These are phyloP conservation scores for Mychonastes homosphaera DNA, from an alignment of 139 green algal species.

Conservation along the genomic window DNA sequence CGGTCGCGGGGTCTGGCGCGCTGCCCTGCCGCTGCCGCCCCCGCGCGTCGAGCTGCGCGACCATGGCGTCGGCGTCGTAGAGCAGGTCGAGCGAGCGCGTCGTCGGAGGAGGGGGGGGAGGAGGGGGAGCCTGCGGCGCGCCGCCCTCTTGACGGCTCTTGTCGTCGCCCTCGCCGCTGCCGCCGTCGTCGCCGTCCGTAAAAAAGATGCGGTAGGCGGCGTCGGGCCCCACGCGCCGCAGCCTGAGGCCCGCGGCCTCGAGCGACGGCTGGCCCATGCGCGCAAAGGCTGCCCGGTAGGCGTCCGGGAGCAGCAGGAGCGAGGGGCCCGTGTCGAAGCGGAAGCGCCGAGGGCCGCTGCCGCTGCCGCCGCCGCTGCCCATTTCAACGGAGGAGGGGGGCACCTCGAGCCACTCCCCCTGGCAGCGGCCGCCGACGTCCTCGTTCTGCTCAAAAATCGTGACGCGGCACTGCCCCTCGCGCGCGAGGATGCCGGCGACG, in stretches of 20 bases:
- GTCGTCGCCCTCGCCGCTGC: not conserved
- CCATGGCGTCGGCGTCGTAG: slow-evolving; percentile 65
- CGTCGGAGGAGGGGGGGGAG: not conserved
- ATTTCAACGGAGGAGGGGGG: too few relatives aligned
- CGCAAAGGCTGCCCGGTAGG: slow-evolving; percentile 52
- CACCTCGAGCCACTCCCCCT: too few relatives aligned
- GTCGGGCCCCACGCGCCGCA: slow-evolving; percentile 32
- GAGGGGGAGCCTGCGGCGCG: not conserved
- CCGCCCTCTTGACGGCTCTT: not conserved
- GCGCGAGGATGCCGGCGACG: slow-evolving; percentile 34
- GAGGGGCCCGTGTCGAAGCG: slow-evolving; percentile 70
- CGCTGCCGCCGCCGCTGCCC: too few relatives aligned
- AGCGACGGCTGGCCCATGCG: too few relatives aligned
- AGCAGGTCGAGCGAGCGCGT: slow-evolving; percentile 55
- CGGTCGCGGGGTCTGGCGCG: too few relatives aligned
- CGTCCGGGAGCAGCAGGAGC: slow-evolving; percentile 64
- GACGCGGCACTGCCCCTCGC: slow-evolving; percentile 34
- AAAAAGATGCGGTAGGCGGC: slow-evolving; percentile 75
- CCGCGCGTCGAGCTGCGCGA: slow-evolving; percentile 62
- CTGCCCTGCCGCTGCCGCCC: too few relatives aligned
- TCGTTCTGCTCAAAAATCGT: slow-evolving; percentile 48
- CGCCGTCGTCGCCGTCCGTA: slow-evolving; percentile 9
- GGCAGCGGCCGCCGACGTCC: too few relatives aligned
- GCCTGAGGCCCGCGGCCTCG: too few relatives aligned
- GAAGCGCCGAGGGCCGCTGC: too few relatives aligned